Evolutionary conservation across 768 basidiomycete genomes (phyloP), one percentile per base, ranked within the genome.

Genomic region (Mycena kentingensis): DNA sequence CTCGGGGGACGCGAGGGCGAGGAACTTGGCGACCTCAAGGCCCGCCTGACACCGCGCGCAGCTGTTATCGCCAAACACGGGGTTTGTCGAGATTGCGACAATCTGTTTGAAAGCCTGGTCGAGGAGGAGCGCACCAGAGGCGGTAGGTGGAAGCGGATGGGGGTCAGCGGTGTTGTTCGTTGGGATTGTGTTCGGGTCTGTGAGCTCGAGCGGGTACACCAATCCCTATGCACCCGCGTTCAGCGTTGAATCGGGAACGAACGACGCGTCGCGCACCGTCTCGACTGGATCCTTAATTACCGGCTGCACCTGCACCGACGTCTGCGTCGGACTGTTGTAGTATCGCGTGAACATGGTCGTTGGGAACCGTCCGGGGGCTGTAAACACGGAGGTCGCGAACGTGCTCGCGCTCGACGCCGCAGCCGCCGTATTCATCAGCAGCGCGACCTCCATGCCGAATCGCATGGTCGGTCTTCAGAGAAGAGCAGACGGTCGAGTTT

Each of bases 231-330:
- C 11, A 12, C 32, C 10, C n/a, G 15, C 19, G 22, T 15, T 15
- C 21, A 8, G 21, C 8, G 8, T 31, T 16, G 27, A 24, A 7
- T 34, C 27, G 28, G 24, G 41, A 39, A 32, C 38, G 52, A 41
- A 63, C 62, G 54, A 50, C 46, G 16, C 28, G 12, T 29, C n/a
- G 49, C 68, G 44, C 45, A 87, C 88, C 24, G 78, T 77, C 39
- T 59, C 53, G 27, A 88, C 79, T 8, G 86, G 84, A 63, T 90
- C 88, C 13, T 86, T 80, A 31, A 90, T 78, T 52, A 88, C 76
- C n/a, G 88, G 88, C 67, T 90, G 88, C 3, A 82, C 82, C 63
- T 90, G 88, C 1, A 76, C 81, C 12, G 79, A 78, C 2, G 88
- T 90, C 27, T 80, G 84, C 1, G 86, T 89, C 27, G 88, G 87